Conservation (phyloP, 108 stramenopile genomes). For the Poteriospumella lacustris region DNA sequence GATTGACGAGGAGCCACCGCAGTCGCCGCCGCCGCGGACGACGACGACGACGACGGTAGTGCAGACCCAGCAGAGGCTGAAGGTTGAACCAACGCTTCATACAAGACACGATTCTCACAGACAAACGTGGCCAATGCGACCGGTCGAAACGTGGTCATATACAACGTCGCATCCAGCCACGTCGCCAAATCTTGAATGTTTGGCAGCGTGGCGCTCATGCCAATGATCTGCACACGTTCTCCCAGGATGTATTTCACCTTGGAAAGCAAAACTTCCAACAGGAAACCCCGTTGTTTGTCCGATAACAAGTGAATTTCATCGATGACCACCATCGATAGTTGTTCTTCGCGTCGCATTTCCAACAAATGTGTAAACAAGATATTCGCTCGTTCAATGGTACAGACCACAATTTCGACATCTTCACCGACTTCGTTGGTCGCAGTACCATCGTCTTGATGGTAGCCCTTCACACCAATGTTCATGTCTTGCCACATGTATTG, state of each 20-base stretch:
- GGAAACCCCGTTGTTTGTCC: constrained; percentile 40
- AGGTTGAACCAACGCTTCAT: too few species aligned
- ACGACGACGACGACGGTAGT: too few species aligned
- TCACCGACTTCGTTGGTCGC: constrained; percentile 13
- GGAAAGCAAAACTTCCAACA: constrained; percentile 45
- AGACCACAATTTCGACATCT: constrained; percentile 47
- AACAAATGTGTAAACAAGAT: constrained; percentile 46
- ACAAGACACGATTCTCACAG: not conserved
- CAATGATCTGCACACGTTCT: constrained; percentile 8
- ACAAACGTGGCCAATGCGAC: not conserved
- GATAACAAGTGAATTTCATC: constrained; percentile 46
- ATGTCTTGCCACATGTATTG: constrained; percentile 41
- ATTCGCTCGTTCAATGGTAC: constrained; percentile 54
- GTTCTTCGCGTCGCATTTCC: constrained; percentile 26
- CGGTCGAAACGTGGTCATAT: not conserved
- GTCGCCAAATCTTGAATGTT: constrained; percentile 8
- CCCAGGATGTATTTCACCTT: constrained; percentile 38
- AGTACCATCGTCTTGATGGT: not conserved
- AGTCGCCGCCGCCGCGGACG: too few species aligned
- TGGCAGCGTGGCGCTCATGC: constrained; percentile 23
- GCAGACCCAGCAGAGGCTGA: too few species aligned
- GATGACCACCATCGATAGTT: constrained; percentile 42
- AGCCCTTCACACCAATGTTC: constrained; percentile 34
- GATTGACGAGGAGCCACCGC: too few species aligned
- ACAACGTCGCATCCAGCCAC: constrained; percentile 10